Base-by-base conservation (phyloP, 768 basidiomycete genomes). In the Russula dissimulans region DNA sequence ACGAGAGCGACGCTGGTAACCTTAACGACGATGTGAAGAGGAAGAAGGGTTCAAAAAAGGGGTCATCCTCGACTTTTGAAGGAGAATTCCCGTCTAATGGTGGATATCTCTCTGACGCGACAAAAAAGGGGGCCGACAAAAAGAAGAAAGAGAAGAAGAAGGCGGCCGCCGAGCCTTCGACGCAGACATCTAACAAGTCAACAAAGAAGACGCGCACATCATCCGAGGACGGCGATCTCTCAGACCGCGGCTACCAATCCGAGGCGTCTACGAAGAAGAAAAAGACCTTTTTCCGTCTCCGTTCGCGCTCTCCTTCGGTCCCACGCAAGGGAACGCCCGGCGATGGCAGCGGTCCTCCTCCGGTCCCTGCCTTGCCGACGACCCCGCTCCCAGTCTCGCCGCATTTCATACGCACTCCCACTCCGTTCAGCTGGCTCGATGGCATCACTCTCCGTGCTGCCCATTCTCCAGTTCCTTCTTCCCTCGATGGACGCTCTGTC, bases 71-170 rank as follows among this genome's bases (percentile, higher is more conserved):
- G 50, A 60, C 47, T 8, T 56, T 66, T 4, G 63, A 67, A 31
- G 66, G 67, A 6, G 72, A 71, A 42, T 67, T 70, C 62, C 71
- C 72, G 52, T 71, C 69, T 8, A 74, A 76, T 62, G 70, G 67
- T 14, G 73, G 68, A 12, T 63, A 67, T 36, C 18, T 69, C 14
- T 69, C 71, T 1, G 66, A 65, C 15, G 38, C 46, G 47, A 45
- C 17, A 12, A 62, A 57, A 54, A 44, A 9, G 62, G 57, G 44
- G 29, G 65, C 38, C 54, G 49, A 52, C 54, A 57, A 67, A 44
- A 41, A 66, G 50, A 62, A 66, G 57, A 46, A 56, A 46, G n/a
- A 45, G 22, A 65, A 63, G 41, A 51, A 65, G 52, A 54, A 54
- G n/a, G 54, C 62, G 34, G 36, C 17, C 5, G 32, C 38, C 22